These are phyloP conservation scores for Cupressus sempervirens DNA, from an alignment of 75 land plant genomes.

Conservation along the genomic window DNA sequence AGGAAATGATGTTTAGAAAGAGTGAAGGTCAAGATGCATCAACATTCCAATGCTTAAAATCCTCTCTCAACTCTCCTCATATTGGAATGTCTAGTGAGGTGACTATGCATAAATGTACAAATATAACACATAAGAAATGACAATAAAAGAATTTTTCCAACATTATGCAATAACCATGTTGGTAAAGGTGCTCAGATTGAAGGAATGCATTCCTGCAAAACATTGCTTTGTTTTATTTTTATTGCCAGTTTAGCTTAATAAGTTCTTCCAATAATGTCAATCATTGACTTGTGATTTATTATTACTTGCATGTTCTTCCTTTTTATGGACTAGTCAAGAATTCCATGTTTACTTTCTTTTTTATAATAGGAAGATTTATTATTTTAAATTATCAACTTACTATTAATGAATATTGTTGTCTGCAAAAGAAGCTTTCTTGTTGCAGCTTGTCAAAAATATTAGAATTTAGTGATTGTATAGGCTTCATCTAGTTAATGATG, in stretches of 20 bases:
- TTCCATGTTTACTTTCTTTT: background rate
- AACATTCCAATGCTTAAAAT: no score
- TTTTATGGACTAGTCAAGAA: background rate
- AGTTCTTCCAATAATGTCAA: background rate
- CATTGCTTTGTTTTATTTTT: background rate
- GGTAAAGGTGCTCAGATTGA: background rate
- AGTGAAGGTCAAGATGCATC: background rate
- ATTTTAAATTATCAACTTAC: background rate
- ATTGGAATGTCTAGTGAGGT: background rate
- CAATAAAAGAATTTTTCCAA: background rate
- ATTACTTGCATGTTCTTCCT: background rate
- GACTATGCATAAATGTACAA: background rate
- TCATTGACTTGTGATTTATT: background rate
- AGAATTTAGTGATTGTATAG: background rate
- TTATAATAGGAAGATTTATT: background rate
- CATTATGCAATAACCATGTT: background rate
- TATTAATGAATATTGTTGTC: background rate
- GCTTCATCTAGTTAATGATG: background rate
- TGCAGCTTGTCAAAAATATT: background rate
- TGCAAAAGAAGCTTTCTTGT: background rate
- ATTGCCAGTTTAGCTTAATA: background rate
- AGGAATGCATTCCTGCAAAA: background rate
- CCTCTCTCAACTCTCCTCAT: background rate
- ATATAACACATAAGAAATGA: background rate
- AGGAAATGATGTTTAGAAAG: background rate